Evolutionary conservation across 2,329 filamentous ascomycete genomes (phyloP).

Genomic region (Botryotinia narcissicola): DNA sequence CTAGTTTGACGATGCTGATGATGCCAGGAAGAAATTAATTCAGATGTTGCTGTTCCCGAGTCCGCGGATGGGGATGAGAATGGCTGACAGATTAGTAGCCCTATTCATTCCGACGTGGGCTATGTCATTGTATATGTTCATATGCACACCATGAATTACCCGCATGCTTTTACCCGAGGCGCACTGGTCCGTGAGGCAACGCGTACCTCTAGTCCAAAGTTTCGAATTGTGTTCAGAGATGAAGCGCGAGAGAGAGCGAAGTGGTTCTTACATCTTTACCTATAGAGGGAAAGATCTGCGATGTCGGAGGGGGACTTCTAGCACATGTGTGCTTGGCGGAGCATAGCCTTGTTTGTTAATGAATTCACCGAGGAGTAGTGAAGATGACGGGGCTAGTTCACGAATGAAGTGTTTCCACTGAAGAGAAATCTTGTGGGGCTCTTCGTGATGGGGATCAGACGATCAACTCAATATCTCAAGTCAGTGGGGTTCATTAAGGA

Average conservation of each 20-base stretch:
- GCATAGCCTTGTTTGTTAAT: neutral
- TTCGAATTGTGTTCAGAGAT: fast-evolving
- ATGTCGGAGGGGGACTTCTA: no score
- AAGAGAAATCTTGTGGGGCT: fast-evolving
- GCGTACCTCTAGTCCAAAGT: no score
- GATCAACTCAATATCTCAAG: no score
- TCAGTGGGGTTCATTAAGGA: no score
- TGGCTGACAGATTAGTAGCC: neutral
- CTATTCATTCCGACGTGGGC: no score
- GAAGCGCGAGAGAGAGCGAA: fast-evolving
- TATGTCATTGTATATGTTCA: no score
- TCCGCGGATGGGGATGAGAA: neutral
- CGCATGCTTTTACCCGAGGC: neutral
- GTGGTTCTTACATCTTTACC: neutral
- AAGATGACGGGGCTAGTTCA: no score
- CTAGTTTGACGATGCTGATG: neutral
- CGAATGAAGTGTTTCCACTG: neutral
- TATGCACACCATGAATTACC: neutral
- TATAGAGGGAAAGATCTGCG: neutral
- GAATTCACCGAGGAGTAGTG: neutral
- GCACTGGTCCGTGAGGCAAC: fast-evolving
- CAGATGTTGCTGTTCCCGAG: fast-evolving
- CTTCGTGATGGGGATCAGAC: fast-evolving
- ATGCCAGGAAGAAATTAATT: fast-evolving
- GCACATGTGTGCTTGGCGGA: neutral